Evolutionary conservation across 768 basidiomycete species (phyloP), one percentile per base, ranked within the genome.

Genomic region (Cyathus striatus): DNA sequence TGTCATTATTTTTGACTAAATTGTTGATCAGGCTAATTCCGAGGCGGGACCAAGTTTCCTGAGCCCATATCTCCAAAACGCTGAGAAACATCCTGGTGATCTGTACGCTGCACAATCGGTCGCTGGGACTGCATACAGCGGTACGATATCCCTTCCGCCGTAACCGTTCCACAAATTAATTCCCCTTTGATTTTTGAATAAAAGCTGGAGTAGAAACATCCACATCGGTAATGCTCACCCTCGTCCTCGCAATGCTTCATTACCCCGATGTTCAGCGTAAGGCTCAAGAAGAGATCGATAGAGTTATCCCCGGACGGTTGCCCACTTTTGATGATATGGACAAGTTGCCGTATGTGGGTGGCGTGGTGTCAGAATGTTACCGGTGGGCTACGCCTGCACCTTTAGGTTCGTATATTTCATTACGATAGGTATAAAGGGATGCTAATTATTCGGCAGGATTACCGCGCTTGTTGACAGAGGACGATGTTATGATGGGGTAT

Each of bases 221-320:
- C 12, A 32, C 30, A 32, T 32, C 30, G 4, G 30, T 32, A 12
- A 12, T 32, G 12, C 30, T 32, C 30, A 32, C 30, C 30, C 16
- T 32, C 30, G 30, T 26, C 14, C 39, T 69, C 57, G 63, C 65
- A 32, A 48, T 63, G 5, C 59, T 54, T 36, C 47, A 53, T 13
- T 43, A 62, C 35, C 56, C 57, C 6, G 53, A 58, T 17, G 49
- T 50, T 4, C 54, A 58, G 25, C 12, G 14, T 2, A 45, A 32
- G 5, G 60, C 59, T 5, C 61, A 61, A 12, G 39, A 41, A 1
- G 58, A 63, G 21, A 41, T 63, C 5, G 54, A 62, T 36, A 23
- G 33, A 3, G 44, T 64, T 5, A 41, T 61, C 7, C 52, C 51
- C 5, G 47, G 44, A 20, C 46, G 58, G 17, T 36, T 58, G 0